These are phyloP conservation scores for Trichosporon sp. DNA, from an alignment of 1,284 basidiomycete genomes.

Conservation along the genomic window DNA sequence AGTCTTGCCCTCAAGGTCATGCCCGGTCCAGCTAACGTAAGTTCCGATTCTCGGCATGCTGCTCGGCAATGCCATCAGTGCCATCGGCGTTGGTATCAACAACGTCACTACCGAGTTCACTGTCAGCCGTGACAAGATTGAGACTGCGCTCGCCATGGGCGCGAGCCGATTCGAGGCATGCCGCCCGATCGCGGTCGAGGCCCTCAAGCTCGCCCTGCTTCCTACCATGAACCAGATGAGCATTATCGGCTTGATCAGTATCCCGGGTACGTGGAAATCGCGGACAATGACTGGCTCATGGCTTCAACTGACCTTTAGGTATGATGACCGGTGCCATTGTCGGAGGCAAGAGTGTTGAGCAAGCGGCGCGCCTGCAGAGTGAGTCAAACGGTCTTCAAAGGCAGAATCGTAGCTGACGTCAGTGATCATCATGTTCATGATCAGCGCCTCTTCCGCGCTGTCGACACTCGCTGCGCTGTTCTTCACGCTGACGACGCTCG, in stretches of 20 bases:
- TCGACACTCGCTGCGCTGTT: constrained; percentile 62
- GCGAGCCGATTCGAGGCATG: constrained; percentile 73
- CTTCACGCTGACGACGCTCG: constrained; percentile 58
- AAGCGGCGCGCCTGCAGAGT: constrained; percentile 75
- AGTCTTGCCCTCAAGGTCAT: constrained; percentile 25
- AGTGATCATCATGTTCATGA: constrained; percentile 88
- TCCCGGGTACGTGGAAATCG: constrained; percentile 53
- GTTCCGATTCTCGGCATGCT: constrained; percentile 85
- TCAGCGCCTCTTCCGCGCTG: constrained; percentile 67
- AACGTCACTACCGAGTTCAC: constrained; percentile 44
- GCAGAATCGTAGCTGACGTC: background rate
- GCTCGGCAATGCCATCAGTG: constrained; percentile 70
- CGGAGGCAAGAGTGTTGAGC: constrained; percentile 73
- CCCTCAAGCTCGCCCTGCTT: constrained; percentile 69
- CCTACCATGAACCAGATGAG: constrained; percentile 82
- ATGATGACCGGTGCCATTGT: constrained; percentile 89
- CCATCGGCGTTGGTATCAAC: constrained; percentile 64
- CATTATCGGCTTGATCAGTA: constrained; percentile 69
- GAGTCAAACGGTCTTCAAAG: constrained; percentile 16
- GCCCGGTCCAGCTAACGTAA: constrained; percentile 37
- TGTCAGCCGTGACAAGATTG: constrained; percentile 74
- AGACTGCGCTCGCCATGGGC: constrained; percentile 76
- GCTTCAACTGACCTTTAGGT: constrained; percentile 46
- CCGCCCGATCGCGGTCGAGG: constrained; percentile 67
- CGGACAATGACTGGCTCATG: background rate